These are phyloP conservation scores for Acanthamoeba quina DNA, from an alignment of 208 protist genomes.

Conservation along the genomic window DNA sequence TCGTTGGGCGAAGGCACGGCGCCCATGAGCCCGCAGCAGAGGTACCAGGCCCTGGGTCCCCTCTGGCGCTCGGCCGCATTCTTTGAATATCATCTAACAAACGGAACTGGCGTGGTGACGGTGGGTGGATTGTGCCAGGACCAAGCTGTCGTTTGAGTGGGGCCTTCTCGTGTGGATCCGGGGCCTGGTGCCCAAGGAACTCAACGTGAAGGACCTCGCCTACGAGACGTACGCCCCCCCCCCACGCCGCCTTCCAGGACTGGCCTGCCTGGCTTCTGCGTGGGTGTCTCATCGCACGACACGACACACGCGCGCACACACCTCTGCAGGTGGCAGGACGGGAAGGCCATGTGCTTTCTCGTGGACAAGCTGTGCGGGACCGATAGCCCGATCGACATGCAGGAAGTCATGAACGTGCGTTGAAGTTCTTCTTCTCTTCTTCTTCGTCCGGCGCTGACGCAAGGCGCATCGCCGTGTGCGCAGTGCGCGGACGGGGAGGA, in stretches of 20 bases:
- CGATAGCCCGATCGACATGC: slow-evolving; percentile 14
- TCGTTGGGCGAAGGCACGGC: not conserved
- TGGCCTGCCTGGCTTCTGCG: not conserved
- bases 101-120: too few relatives aligned
- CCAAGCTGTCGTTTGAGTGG: slow-evolving; percentile 25
- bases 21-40: not conserved
- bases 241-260: not conserved
- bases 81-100: not conserved
- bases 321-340: slow-evolving; percentile 8
- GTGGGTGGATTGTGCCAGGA: not conserved
- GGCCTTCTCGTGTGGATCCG: slow-evolving; percentile 8
- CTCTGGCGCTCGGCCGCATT: not conserved
- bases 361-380: not conserved
- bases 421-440: not conserved
- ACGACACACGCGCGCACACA: not conserved
- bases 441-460: not conserved
- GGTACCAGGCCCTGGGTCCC: not conserved
- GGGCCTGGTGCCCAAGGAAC: not conserved
- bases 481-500: slow-evolving; percentile 43
- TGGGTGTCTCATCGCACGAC: too few relatives aligned
- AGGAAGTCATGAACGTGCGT: not conserved
- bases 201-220: slow-evolving; percentile 28
- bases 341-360: slow-evolving; percentile 9
- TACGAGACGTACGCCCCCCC: slow-evolving; percentile 17
- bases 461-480: not conserved